Percentiles rank a stretch among this genome's conserved stretches.
Conservation (phyloP, 2,329 filamentous ascomycete species). For the Pestalotiopsis sp. region DNA sequence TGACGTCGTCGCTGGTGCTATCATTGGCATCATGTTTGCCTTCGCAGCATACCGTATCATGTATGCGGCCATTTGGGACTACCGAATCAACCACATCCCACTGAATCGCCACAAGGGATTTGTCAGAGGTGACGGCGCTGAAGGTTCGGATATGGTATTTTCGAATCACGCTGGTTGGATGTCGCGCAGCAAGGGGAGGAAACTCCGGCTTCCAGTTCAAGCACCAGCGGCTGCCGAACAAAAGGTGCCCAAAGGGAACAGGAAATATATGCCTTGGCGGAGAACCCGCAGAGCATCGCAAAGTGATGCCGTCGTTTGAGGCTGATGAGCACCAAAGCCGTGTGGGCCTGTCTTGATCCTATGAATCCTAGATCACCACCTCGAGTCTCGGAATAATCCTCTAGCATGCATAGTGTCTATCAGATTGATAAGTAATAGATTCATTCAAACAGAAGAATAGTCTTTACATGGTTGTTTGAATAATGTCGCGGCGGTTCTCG, state of each 20-base stretch:
- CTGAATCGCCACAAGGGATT: conserved; percentile 45
- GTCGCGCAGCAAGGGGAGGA: neutral
- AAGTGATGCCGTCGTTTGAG: neutral
- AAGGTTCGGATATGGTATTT: conserved; percentile 24
- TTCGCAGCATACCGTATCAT: conserved; percentile 66
- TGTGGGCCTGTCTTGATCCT: neutral
- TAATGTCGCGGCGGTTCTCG: neutral
- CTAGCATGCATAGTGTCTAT: neutral
- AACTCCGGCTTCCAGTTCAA: neutral
- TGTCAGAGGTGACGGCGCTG: conserved; percentile 20
- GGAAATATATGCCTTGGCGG: no score
- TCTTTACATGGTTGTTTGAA: neutral
- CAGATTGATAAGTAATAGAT: neutral
- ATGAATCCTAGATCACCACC: neutral
- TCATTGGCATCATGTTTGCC: conserved; percentile 65
- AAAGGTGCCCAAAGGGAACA: no score
- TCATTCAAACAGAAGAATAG: neutral
- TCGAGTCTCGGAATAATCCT: neutral
- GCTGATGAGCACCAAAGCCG: neutral
- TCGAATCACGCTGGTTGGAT: conserved; percentile 28
- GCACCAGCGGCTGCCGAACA: neutral
- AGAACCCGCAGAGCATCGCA: neutral
- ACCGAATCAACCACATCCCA: conserved; percentile 68
- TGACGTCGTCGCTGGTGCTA: conserved; percentile 64
- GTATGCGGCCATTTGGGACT: conserved; percentile 71